Evolutionary conservation across 352 stramenopile genomes (phyloP).

Genomic region (Globisporangium viniferum): DNA sequence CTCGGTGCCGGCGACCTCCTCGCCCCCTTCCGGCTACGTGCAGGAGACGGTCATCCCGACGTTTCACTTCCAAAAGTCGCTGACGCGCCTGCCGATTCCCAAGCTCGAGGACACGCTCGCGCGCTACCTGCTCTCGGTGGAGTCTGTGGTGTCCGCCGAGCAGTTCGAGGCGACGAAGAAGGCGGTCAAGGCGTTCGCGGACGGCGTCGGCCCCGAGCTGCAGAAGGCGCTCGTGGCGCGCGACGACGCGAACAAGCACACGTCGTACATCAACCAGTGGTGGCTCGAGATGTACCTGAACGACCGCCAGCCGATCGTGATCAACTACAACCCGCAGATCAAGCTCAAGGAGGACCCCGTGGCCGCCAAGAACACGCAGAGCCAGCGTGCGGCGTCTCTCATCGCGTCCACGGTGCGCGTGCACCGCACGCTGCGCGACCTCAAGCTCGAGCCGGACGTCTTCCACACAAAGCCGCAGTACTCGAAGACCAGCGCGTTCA

Average conservation of each 20-base stretch:
- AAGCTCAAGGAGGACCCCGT: slow-evolving; percentile 84
- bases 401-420: slow-evolving; percentile 85
- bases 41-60: slow-evolving; percentile 87
- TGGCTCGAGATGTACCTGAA: slow-evolving; percentile 92
- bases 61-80: slow-evolving; percentile 86
- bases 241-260: slow-evolving; percentile 80
- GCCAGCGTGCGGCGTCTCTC: slow-evolving; percentile 79
- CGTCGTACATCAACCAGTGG: slow-evolving; percentile 92
- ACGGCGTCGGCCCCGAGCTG: slow-evolving; percentile 54
- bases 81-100: slow-evolving; percentile 82
- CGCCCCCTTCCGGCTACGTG: slow-evolving; percentile 44
- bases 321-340: slow-evolving; percentile 92
- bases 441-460: slow-evolving; percentile 81
- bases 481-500: slow-evolving; percentile 73
- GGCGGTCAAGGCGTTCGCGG: slow-evolving; percentile 58
- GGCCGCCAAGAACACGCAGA: slow-evolving; percentile 82
- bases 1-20: neutral
- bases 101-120: slow-evolving; percentile 82
- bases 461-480: slow-evolving; percentile 88
- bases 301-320: slow-evolving; percentile 79
- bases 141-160: slow-evolving; percentile 59
- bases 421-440: slow-evolving; percentile 76
- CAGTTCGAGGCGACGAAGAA: slow-evolving; percentile 55
- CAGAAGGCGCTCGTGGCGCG: slow-evolving; percentile 72
- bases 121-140: slow-evolving; percentile 73